Percentiles rank a stretch among this genome's conserved stretches.
These are phyloP conservation scores for Phytomonas francai DNA, from an alignment of 208 protist species.

Conservation along the genomic window DNA sequence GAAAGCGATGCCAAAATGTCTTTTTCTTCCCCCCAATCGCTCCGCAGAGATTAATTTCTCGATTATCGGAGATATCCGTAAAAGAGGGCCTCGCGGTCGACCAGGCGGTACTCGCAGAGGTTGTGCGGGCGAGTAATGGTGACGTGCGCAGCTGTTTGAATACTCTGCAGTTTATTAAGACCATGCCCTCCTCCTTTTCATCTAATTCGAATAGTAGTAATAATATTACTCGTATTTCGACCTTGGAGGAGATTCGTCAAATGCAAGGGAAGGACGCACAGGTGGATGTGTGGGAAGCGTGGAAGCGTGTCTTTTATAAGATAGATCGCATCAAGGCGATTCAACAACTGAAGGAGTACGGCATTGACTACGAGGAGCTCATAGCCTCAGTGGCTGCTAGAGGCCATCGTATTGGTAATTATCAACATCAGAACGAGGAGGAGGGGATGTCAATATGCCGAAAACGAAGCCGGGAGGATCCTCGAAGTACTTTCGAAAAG, in stretches of 20 bases:
- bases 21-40: conserved; percentile 58
- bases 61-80: conserved; percentile 46
- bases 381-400: conserved; percentile 21
- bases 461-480: not conserved
- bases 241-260: conserved; percentile 35
- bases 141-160: conserved; percentile 85
- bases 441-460: not conserved
- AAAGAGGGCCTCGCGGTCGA: conserved; percentile 18
- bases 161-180: conserved; percentile 73
- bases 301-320: conserved; percentile 34
- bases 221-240: conserved; percentile 9
- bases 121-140: conserved; percentile 50
- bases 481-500: not conserved
- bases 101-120: conserved; percentile 21
- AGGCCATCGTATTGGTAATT: conserved; percentile 8
- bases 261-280: conserved; percentile 58
- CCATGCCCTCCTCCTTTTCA: not conserved
- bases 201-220: conserved; percentile 10
- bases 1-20: conserved; percentile 39
- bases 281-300: conserved; percentile 33
- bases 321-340: conserved; percentile 43
- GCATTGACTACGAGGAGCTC: conserved; percentile 56
- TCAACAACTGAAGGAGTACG: conserved; percentile 57
- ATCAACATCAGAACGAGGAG: not conserved
- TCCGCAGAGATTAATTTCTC: conserved; percentile 51